Conservation (phyloP, 495 filamentous ascomycete species). For the Penicillium manginii region DNA sequence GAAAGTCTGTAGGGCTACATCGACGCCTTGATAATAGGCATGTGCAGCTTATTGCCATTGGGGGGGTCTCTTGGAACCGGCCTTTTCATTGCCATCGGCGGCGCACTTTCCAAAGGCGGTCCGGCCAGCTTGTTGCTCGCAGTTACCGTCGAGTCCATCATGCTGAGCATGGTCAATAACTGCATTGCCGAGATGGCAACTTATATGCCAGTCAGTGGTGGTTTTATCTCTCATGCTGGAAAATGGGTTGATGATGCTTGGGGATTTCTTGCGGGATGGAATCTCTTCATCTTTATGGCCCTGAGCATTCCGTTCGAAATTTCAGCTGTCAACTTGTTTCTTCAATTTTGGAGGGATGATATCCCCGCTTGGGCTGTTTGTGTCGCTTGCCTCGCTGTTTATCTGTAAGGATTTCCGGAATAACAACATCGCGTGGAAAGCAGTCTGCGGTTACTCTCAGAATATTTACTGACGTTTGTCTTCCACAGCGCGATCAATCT, state of each 20-base stretch:
- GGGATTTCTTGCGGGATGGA: constrained; percentile 59
- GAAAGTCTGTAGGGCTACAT: constrained; percentile 22
- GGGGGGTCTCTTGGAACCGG: constrained; percentile 66
- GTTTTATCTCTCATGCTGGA: constrained; percentile 48
- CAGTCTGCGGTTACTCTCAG: too few relatives aligned
- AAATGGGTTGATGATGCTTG: constrained; percentile 57
- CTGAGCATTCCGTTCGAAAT: constrained; percentile 73
- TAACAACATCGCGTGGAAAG: too few relatives aligned
- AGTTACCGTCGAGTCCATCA: constrained; percentile 36
- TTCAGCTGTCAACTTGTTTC: constrained; percentile 67
- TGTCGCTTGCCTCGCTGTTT: constrained; percentile 3
- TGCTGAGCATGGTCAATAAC: constrained; percentile 41
- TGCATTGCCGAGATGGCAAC: constrained; percentile 50
- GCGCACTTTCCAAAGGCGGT: constrained; percentile 46
- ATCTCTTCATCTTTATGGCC: constrained; percentile 69
- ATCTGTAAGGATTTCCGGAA: constrained; percentile 34
- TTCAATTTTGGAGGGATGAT: constrained; percentile 67
- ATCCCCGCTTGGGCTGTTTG: constrained; percentile 59
- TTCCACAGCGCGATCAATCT: too few relatives aligned
- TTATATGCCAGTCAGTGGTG: constrained; percentile 60
- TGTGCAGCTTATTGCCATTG: constrained; percentile 60
- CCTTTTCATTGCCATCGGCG: constrained; percentile 50
- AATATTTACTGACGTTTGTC: too few relatives aligned
- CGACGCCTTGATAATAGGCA: constrained; percentile 47
- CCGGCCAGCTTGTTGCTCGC: constrained; percentile 57